phyloP scores from a whole-genome alignment of 2,329 filamentous ascomycete genomes.

The Penicillium sp. region DNA sequence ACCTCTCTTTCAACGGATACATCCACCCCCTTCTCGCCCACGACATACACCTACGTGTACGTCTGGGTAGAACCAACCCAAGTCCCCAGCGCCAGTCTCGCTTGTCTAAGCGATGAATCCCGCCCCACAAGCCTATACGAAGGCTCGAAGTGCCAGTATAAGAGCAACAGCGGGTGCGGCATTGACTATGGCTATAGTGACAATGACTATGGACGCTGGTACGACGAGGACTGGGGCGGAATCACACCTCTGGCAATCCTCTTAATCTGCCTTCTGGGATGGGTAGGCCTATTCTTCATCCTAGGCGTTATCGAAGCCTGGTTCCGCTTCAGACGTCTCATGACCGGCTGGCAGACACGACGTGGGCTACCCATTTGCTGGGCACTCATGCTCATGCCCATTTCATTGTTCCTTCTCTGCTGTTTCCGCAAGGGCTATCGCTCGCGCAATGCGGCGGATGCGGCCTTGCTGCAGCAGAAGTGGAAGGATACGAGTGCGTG shows the following conservation, averaged over 20 bases:
- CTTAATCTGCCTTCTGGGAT: constrained; percentile 24
- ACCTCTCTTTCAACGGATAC: constrained; percentile 23
- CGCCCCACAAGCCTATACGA: constrained; percentile 15
- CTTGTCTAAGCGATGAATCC: constrained; percentile 18
- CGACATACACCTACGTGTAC: constrained; percentile 24
- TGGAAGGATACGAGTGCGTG: constrained; percentile 26
- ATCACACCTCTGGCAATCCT: constrained; percentile 25
- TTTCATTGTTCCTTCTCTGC: constrained; percentile 20
- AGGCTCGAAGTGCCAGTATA: constrained; percentile 13
- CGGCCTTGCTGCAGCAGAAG: constrained; percentile 21
- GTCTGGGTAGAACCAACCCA: constrained; percentile 29
- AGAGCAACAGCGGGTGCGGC: not conserved
- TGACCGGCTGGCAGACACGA: constrained; percentile 32
- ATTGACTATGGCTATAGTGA: constrained; percentile 10
- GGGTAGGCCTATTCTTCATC: constrained; percentile 26
- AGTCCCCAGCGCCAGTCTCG: constrained; percentile 20
- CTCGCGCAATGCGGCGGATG: constrained; percentile 25
- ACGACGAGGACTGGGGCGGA: constrained; percentile 18
- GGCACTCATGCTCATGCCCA: constrained; percentile 22
- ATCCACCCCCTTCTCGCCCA: constrained; percentile 21
- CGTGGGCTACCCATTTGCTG: constrained; percentile 31
- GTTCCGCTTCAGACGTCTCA: constrained; percentile 30
- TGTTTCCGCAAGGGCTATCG: constrained; percentile 28
- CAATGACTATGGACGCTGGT: constrained; percentile 14
- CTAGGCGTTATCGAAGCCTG: constrained; percentile 29